These are phyloP conservation scores for Malania oleifera DNA, from an alignment of 164 flowering plant genomes.

Conservation along the genomic window DNA sequence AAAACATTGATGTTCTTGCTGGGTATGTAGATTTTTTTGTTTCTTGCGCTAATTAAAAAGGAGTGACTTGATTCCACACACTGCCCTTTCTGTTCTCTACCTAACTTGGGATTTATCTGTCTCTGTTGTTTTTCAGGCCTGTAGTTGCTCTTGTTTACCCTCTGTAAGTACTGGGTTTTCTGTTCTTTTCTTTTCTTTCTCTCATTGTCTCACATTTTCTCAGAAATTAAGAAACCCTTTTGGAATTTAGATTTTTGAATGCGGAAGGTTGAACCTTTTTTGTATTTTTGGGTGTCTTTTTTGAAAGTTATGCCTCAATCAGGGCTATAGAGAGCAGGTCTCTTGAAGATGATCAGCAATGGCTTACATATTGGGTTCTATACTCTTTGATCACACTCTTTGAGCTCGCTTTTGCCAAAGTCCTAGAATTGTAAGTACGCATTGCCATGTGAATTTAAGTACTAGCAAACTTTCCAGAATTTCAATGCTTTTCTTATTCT, in stretches of 20 bases:
- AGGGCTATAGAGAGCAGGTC: conserved; percentile 46
- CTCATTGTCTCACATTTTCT: too few relatives aligned
- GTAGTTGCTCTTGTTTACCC: background rate
- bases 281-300: background rate
- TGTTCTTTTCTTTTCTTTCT: too few relatives aligned
- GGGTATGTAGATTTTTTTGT: background rate
- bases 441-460: too few relatives aligned
- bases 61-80: background rate
- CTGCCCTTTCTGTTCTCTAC: background rate
- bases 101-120: background rate
- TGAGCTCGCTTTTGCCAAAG: conserved; percentile 45
- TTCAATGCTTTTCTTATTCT: too few relatives aligned
- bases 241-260: too few relatives aligned
- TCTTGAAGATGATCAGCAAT: conserved; percentile 37
- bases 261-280: too few relatives aligned
- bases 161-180: background rate
- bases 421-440: conserved; percentile 33
- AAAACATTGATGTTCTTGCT: background rate
- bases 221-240: too few relatives aligned
- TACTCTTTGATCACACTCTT: conserved; percentile 48
- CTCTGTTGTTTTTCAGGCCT: background rate
- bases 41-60: too few relatives aligned
- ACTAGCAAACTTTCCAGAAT: too few relatives aligned
- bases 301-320: conserved; percentile 46
- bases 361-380: conserved; percentile 59